These are phyloP conservation scores for Saturnispora dispora DNA, from an alignment of 805 yeast species.

Conservation along the genomic window DNA sequence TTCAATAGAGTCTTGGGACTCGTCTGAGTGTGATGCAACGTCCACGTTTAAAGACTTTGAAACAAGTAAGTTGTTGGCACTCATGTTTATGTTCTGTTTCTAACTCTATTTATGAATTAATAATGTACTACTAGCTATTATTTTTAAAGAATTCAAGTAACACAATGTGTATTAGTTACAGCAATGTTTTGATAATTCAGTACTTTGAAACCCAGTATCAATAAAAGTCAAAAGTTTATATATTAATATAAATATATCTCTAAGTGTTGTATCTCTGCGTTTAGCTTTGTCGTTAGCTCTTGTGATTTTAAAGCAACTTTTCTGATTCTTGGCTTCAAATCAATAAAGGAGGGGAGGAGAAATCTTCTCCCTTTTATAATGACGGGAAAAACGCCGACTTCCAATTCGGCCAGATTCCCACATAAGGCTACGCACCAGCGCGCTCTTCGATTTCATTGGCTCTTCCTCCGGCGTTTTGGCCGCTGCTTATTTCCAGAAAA, in stretches of 20 bases:
- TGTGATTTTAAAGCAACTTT: neutral
- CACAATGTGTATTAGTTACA: neutral
- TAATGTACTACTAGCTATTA: neutral
- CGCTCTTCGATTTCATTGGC: conserved; percentile 1
- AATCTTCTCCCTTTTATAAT: neutral
- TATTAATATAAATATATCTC: no score
- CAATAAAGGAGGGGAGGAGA: neutral
- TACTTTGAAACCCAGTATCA: neutral
- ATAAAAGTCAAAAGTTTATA: neutral
- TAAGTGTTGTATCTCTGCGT: neutral
- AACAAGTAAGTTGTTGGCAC: neutral
- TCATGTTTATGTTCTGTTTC: neutral
- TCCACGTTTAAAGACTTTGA: neutral
- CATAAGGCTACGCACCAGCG: neutral
- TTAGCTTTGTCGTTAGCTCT: neutral
- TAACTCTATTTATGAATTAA: neutral
- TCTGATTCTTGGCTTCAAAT: neutral
- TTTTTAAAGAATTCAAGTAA: neutral
- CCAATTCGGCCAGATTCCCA: neutral
- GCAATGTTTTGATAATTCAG: neutral
- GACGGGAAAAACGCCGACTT: neutral
- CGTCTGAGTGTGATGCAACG: conserved; percentile 3
- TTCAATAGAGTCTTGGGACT: conserved; percentile 2
- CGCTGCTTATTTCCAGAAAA: neutral
- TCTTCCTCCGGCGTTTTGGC: neutral